Base-by-base conservation (phyloP, 306 rosid species). In the Canavalia ensiformis region DNA sequence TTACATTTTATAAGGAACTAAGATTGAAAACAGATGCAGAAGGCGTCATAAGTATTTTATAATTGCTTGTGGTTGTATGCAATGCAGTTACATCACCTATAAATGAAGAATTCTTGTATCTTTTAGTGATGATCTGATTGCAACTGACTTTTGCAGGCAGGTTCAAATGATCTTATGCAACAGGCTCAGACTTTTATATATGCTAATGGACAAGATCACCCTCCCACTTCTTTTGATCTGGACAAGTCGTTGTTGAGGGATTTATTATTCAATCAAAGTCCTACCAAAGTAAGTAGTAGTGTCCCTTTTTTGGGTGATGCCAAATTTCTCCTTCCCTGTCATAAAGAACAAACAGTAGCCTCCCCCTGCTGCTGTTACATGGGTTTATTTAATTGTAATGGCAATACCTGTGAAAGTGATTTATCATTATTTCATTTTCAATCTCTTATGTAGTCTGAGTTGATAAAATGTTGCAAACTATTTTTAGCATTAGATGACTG, bases 141-240 rank as follows among this genome's bases (percentile, higher is more conserved):
- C 71, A 56, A 74, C 74, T 49, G 77, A 72, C 37, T 77, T 47
- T 87, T 90, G 89, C 92, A 96, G 99, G 92, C 79, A 31, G 91
- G 88, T 60, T 85, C 94, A 74, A 88, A 96, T 85, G 90, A 90
- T 89, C 94, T 92, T 59, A 93, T 96, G 97, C 97, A 75, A 72
- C 94, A 87, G 58, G 98, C 99, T 74, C 99, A 93, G 86, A 75
- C 62, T 29, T 94, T 96, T 88, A 74, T 89, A 84, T 93, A 96
- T 41, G 94, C 92, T 41, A 96, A 96, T 77, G 99, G 99, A 76
- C 89, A 83, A 54, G 85, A 92, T 79, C 75, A 35, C 5, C 91
- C 99, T 87, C 99, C 99, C 35, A 93, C 99, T 66, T 84, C 99
- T 50, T 88, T 96, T 77, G 93, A 90, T 78, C 86, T 93, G 1